Conservation (phyloP, 2,329 filamentous ascomycete species). For the Lomentospora prolificans region DNA sequence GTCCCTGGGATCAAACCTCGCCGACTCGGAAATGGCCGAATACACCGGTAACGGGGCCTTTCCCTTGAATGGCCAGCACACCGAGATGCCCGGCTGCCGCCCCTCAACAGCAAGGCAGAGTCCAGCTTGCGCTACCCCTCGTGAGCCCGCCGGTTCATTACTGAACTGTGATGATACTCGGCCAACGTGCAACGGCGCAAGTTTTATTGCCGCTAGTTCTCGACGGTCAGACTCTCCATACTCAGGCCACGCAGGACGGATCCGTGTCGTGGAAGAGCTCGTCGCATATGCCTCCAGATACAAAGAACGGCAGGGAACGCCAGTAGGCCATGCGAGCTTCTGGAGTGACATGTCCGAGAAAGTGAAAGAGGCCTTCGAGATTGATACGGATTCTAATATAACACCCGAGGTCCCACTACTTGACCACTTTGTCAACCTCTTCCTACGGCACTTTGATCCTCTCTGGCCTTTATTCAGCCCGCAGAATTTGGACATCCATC, state of each 20-base stretch:
- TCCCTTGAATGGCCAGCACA: neutral
- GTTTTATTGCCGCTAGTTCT: neutral
- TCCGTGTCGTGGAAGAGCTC: neutral
- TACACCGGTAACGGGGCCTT: neutral
- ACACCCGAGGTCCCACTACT: neutral
- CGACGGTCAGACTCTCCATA: neutral
- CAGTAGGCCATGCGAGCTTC: neutral
- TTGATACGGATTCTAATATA: neutral
- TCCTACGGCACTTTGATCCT: neutral
- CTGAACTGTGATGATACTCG: neutral
- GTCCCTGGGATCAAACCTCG: neutral
- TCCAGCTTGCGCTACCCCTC: neutral
- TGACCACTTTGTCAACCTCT: neutral
- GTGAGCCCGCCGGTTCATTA: neutral
- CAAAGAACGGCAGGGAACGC: neutral
- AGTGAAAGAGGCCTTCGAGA: neutral
- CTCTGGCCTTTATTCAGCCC: conserved; percentile 2
- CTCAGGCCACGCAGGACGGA: neutral
- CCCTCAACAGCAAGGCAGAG: neutral
- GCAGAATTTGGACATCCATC: neutral
- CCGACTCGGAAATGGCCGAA: neutral
- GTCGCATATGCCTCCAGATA: neutral
- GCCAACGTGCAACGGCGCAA: neutral
- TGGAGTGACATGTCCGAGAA: neutral
- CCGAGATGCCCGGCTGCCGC: neutral